phyloP scores from a whole-genome alignment of 2,329 filamentous ascomycete genomes.

The Celoporthe dispersa region DNA sequence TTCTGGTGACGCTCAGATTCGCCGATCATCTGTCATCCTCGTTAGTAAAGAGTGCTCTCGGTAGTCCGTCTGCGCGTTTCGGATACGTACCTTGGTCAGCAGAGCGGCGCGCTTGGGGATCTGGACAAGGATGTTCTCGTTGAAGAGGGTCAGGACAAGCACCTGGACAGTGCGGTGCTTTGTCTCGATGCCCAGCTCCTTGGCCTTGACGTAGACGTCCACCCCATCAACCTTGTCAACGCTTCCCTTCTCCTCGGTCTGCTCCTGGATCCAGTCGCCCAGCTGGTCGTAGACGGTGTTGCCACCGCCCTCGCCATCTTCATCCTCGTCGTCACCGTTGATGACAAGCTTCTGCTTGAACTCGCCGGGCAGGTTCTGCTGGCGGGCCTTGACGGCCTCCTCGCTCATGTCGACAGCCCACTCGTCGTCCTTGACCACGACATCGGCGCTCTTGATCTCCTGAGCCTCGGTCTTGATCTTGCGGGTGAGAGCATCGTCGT shows the following conservation, averaged over 20 bases:
- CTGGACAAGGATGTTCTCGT: constrained; percentile 86
- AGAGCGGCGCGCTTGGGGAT: constrained; percentile 82
- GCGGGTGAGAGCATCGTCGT: constrained; percentile 79
- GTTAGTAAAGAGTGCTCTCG: constrained; percentile 37
- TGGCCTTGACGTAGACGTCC: constrained; percentile 94
- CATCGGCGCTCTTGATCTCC: constrained; percentile 50
- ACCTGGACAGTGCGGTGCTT: constrained; percentile 95
- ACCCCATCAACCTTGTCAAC: constrained; percentile 84
- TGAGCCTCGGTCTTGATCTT: constrained; percentile 70
- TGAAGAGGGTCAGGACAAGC: constrained; percentile 90
- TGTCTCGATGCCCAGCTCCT: constrained; percentile 89
- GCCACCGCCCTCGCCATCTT: constrained; percentile 75
- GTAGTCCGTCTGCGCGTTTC: neutral
- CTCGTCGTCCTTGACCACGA: constrained; percentile 76
- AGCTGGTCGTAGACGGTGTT: constrained; percentile 86
- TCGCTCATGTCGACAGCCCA: constrained; percentile 98
- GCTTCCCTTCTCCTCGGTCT: constrained; percentile 72
- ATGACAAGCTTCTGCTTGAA: constrained; percentile 91
- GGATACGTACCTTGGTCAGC: constrained; percentile 76
- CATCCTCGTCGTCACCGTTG: constrained; percentile 76
- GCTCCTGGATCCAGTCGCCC: constrained; percentile 85
- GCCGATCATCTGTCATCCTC: constrained; percentile 60
- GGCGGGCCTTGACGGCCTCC: constrained; percentile 91
- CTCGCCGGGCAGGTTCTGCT: constrained; percentile 89
- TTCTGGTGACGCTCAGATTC: constrained; percentile 94